Base-by-base conservation (phyloP, 768 basidiomycete species). In the Collybiopsis confluens region DNA sequence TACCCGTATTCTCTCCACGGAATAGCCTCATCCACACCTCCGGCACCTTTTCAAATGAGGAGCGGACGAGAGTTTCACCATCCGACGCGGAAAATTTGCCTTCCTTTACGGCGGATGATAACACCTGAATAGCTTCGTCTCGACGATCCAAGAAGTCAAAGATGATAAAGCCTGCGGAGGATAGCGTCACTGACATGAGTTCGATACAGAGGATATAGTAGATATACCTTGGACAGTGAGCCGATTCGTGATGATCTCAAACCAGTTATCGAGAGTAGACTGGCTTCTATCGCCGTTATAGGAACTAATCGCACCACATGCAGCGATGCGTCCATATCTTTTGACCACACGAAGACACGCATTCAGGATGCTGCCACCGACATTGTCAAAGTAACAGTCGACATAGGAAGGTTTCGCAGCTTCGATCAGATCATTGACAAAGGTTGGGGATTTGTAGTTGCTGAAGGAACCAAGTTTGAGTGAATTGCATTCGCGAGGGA, bases 1-100 rank as follows among this genome's bases (percentile, higher is more conserved):
- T 48, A 6, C 47, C 47, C 11, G 47, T 48, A 37, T 48, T 48
- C 47, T 48, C 35, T 35, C 47, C 47, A 20, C 47, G n/a, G 33
- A 48, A 48, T 1, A 48, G 36, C 33, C 20, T 35, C 11, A 48
- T 48, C 47, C 47, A 48, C 11, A 36, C 24, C 20, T 36, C 21
- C 4, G 47, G 47, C 5, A 48, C 20, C 16, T 48, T n/a, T 21
- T 23, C 35, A 9, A 48, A 48, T 16, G 33, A 7, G 24, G 33
- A 47, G 4, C 28, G 47, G 3, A 48, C 47, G 6, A 48, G 30
- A 23, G 47, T 48, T 21, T 48, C 47, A 10, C 33, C 47, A 6
- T 23, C 47, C 23, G 21, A 16, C 3, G 37, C 35, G 2, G 35
- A 21, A 24, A 48, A 35, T 21, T 48, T 48, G 20, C 35, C 47